Evolutionary conservation across 306 rosid genomes (phyloP).

Genomic region (Lathyrus sativus): DNA sequence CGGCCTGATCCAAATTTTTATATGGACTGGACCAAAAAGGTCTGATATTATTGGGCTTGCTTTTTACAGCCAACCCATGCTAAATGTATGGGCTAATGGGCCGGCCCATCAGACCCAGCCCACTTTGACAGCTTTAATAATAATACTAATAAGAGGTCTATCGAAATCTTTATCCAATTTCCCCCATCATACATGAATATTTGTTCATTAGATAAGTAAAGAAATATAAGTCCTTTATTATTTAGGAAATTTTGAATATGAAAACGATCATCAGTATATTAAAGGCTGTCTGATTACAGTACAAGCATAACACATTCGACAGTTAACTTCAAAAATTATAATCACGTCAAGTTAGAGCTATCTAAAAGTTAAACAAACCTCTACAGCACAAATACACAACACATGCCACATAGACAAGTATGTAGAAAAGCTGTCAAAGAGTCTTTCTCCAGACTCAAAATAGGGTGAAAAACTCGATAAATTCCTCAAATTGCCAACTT

Average conservation of each 20-base stretch:
- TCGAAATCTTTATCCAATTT: too few relatives aligned
- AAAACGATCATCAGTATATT: background rate
- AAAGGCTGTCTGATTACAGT: conserved; percentile 19
- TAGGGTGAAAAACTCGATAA: conserved; percentile 30
- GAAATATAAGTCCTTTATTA: conserved; percentile 1
- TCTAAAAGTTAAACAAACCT: conserved; percentile 4
- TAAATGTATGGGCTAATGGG: too few relatives aligned
- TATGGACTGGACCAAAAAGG: too few relatives aligned
- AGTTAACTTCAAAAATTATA: background rate
- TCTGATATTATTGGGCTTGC: too few relatives aligned
- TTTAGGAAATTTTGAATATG: conserved; percentile 17
- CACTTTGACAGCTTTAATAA: too few relatives aligned
- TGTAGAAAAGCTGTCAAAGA: conserved; percentile 13
- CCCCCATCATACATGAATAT: background rate
- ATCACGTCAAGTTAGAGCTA: conserved; percentile 4
- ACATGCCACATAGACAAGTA: conserved; percentile 6
- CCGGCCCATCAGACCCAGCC: too few relatives aligned
- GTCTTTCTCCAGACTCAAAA: conserved; percentile 16
- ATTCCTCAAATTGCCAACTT: conserved; percentile 18
- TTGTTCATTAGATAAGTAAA: conserved; percentile 7
- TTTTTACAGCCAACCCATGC: too few relatives aligned
- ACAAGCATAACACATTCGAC: conserved; percentile 9
- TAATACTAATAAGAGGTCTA: too few relatives aligned
- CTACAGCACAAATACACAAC: conserved; percentile 23
- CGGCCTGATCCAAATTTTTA: too few relatives aligned